These are phyloP conservation scores for Beta macrorhiza DNA, from an alignment of 179 eudicot species.

Conservation along the genomic window DNA sequence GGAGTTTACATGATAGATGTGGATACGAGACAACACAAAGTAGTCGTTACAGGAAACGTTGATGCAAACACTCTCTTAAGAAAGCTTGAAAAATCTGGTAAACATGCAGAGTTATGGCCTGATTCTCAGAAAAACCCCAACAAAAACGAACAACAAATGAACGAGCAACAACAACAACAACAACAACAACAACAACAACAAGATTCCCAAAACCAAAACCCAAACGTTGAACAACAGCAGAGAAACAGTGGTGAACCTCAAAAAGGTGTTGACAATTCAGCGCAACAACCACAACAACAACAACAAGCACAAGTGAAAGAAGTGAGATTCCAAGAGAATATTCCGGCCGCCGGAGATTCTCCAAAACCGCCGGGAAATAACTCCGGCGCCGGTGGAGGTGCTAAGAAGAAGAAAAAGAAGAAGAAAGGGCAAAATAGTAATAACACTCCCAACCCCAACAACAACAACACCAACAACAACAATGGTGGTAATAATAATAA, in stretches of 20 bases:
- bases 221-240: neutral
- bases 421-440: constrained; percentile 52
- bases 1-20: constrained; percentile 59
- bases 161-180: neutral
- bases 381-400: constrained; percentile 24
- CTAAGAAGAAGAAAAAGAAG: constrained; percentile 62
- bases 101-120: constrained; percentile 65
- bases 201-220: constrained; percentile 13
- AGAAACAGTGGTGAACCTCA: neutral
- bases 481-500: neutral
- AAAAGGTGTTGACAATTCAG: constrained; percentile 20
- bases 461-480: constrained; percentile 7
- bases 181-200: neutral
- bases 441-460: neutral
- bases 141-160: neutral
- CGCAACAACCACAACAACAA: constrained; percentile 3
- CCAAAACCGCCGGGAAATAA: constrained; percentile 26
- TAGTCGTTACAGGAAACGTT: constrained; percentile 50
- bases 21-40: constrained; percentile 59
- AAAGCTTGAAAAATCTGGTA: constrained; percentile 63
- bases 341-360: constrained; percentile 27
- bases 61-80: constrained; percentile 45
- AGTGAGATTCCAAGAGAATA: constrained; percentile 37
- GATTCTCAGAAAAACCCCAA: constrained; percentile 23
- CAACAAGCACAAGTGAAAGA: constrained; percentile 28